These are phyloP conservation scores for Trifolium dubium DNA, from an alignment of 306 rosid genomes.

Conservation along the genomic window DNA sequence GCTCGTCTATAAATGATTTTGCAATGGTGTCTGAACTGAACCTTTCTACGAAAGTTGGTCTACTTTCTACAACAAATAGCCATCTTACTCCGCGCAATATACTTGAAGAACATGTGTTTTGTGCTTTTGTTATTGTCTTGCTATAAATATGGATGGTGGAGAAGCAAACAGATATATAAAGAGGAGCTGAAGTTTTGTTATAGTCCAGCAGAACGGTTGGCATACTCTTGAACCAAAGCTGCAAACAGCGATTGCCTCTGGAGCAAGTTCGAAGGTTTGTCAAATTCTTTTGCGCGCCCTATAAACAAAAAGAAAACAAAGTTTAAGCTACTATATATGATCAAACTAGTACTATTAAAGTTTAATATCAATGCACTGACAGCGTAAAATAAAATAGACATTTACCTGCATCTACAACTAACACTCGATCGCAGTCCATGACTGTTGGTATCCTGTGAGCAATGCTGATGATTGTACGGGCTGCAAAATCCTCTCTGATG, in stretches of 20 bases:
- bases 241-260: constrained; percentile 78
- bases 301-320: constrained; percentile 17
- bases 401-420: constrained; percentile 85
- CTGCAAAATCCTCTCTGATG: constrained; percentile 83
- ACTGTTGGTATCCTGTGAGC: constrained; percentile 98
- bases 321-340: not conserved
- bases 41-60: constrained; percentile 20
- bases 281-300: constrained; percentile 88
- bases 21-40: constrained; percentile 1
- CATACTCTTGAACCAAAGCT: constrained; percentile 90
- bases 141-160: constrained; percentile 12
- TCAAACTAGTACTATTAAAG: not conserved
- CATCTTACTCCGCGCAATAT: not conserved
- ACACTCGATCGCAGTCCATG: constrained; percentile 87
- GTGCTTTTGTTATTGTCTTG: not conserved
- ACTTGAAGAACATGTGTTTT: not conserved
- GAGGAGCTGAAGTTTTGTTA: constrained; percentile 43
- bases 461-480: constrained; percentile 91
- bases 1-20: not conserved
- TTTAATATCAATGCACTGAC: not conserved
- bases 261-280: constrained; percentile 72
- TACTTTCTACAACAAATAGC: not conserved
- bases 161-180: not conserved
- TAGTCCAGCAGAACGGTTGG: constrained; percentile 72
- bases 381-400: not conserved